A percentile compares a stretch with the other conserved stretches of the same genome.
Evolutionary conservation across 768 basidiomycete genomes (phyloP).

Genomic region (Lactifluus pinguis): DNA sequence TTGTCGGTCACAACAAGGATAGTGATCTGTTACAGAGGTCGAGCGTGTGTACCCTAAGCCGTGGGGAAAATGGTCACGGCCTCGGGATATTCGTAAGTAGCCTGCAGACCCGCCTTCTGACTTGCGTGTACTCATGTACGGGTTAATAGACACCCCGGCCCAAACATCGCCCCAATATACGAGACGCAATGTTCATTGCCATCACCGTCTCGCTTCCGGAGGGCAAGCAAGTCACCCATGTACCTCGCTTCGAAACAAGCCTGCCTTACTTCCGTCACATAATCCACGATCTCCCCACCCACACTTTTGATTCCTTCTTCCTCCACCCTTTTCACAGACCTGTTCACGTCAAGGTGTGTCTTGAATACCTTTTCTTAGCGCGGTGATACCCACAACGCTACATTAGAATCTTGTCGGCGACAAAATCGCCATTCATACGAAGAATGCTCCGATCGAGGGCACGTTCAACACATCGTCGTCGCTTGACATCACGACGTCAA

Average conservation of each 20-base stretch:
- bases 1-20: neutral
- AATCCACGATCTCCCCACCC: neutral
- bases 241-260: conserved; percentile 6
- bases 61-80: conserved; percentile 2
- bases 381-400: neutral
- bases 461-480: conserved; percentile 7
- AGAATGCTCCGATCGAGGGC: conserved; percentile 5
- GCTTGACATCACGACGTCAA: neutral
- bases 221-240: neutral
- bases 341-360: neutral
- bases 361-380: too few relatives aligned
- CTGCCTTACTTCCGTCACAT: conserved; percentile 5
- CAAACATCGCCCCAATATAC: neutral
- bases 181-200: neutral
- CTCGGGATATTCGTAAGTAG: conserved; percentile 8
- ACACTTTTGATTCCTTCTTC: conserved; percentile 4
- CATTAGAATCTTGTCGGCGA: neutral
- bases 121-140: neutral
- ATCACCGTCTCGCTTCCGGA: conserved; percentile 12
- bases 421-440: neutral
- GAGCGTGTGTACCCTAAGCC: neutral
- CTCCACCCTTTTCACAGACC: neutral
- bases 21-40: neutral
- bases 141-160: neutral
- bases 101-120: neutral